Conservation (phyloP, 106 monocot species). For the Allium cepa region DNA sequence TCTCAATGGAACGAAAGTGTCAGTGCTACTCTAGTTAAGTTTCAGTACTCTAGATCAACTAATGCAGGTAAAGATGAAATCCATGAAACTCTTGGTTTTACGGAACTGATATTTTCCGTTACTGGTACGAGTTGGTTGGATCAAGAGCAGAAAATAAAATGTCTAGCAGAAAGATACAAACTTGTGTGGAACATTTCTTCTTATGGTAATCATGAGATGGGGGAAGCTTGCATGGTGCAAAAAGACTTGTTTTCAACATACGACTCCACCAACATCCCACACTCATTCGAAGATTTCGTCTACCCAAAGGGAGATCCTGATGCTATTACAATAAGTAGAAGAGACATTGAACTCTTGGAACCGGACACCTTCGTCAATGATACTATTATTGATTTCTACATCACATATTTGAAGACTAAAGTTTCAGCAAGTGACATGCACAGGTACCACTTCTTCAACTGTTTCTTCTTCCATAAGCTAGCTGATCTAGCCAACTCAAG, state of each 20-base stretch:
- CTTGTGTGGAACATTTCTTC: constrained; percentile 43
- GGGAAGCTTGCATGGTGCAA: not conserved
- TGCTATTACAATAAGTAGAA: constrained; percentile 84
- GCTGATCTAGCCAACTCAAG: constrained; percentile 77
- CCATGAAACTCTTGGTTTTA: no score
- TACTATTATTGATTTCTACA: constrained; percentile 97
- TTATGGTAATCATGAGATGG: constrained; percentile 20
- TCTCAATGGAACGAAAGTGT: no score
- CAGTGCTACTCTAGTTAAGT: no score
- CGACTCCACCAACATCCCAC: constrained; percentile 10
- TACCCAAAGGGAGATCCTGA: constrained; percentile 96
- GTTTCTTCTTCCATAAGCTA: constrained; percentile 96
- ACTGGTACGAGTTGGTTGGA: constrained; percentile 37
- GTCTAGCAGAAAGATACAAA: constrained; percentile 51
- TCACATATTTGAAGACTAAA: constrained; percentile 72
- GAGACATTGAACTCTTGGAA: constrained; percentile 80
- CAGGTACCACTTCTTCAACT: constrained; percentile 92
- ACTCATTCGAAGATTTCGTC: constrained; percentile 71
- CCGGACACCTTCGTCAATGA: constrained; percentile 97
- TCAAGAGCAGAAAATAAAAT: constrained; percentile 56
- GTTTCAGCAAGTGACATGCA: constrained; percentile 39
- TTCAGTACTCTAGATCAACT: no score
- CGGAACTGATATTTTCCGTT: constrained; percentile 15
- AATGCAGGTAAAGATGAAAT: no score
- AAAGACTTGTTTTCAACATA: constrained; percentile 3